phyloP scores from a whole-genome alignment of 2,329 filamentous ascomycete genomes.

The Malbranchea zuffiana region DNA sequence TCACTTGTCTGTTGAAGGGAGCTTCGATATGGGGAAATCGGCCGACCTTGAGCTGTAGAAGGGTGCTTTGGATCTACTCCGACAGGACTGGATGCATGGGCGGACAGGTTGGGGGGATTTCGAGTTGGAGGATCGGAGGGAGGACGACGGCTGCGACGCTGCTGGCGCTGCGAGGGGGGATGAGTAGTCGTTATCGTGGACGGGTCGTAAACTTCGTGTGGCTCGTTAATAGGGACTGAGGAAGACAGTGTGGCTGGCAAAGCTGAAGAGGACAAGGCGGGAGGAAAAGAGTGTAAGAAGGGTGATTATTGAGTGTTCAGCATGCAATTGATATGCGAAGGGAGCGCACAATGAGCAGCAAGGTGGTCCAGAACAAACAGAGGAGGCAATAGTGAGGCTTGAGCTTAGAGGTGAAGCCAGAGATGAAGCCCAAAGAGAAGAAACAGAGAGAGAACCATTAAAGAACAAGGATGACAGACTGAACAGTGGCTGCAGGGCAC shows the following conservation, averaged over 20 bases:
- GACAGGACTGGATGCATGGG: too few species aligned
- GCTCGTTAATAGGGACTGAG: slow-evolving; percentile 39
- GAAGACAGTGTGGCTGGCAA: slow-evolving; percentile 39
- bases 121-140: slow-evolving; percentile 32
- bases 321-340: too few species aligned
- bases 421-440: background rate
- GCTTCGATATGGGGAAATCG: too few species aligned
- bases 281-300: background rate
- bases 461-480: background rate
- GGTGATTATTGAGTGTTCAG: too few species aligned
- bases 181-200: slow-evolving; percentile 32
- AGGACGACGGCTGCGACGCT: slow-evolving; percentile 27
- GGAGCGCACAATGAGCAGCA: too few species aligned
- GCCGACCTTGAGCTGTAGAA: too few species aligned
- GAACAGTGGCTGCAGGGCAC: too few species aligned
- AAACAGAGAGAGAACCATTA: background rate
- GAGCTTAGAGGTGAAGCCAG: background rate
- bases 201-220: slow-evolving; percentile 44
- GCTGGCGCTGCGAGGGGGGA: slow-evolving; percentile 37
- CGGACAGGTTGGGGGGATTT: slow-evolving; percentile 15
- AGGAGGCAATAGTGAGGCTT: background rate
- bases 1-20: slow-evolving; percentile 23
- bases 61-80: too few species aligned
- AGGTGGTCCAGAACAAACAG: background rate
- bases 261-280: slow-evolving; percentile 21